Conservation (phyloP, 2,329 filamentous ascomycete genomes). For the Ophiostoma piceae region DNA sequence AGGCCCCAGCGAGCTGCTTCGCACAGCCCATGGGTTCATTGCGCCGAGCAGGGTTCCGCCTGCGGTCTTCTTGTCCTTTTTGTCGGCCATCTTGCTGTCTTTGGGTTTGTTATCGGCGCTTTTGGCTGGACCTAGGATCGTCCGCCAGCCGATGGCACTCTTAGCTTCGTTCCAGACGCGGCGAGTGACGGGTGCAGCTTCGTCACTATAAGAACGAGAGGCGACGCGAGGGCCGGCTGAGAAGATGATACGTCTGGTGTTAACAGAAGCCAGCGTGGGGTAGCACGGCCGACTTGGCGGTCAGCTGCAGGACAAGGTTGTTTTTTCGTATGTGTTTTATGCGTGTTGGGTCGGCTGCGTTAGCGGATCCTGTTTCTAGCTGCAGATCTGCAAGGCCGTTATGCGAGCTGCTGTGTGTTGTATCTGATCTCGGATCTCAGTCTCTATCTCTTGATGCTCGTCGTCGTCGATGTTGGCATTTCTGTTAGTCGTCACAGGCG, state of each 20-base stretch:
- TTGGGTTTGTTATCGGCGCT: not conserved
- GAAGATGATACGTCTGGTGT: constrained; percentile 16
- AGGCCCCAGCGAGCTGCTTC: not conserved
- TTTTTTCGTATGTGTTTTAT: not conserved
- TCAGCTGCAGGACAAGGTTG: constrained; percentile 9
- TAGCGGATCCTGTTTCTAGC: constrained; percentile 7
- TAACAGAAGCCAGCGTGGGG: constrained; percentile 21
- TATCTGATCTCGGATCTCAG: not conserved
- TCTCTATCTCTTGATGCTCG: not conserved
- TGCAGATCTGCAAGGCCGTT: not conserved
- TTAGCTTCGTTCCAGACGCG: constrained; percentile 16
- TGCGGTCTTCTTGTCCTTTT: constrained; percentile 47
- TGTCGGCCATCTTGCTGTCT: constrained; percentile 36
- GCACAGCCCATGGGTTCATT: constrained; percentile 53
- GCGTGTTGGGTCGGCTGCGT: not conserved
- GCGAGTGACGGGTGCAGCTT: not conserved
- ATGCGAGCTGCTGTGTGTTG: not conserved
- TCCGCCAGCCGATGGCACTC: constrained; percentile 19
- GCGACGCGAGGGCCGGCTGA: constrained; percentile 14
- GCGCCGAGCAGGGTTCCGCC: constrained; percentile 52
- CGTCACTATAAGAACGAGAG: constrained; percentile 14
- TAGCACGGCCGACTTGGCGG: constrained; percentile 9
- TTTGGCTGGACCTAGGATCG: not conserved
- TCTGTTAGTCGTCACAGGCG: not conserved
- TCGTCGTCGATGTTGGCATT: not conserved